Conservation (phyloP, 2,329 filamentous ascomycete species). For the Trichophyton simii region DNA sequence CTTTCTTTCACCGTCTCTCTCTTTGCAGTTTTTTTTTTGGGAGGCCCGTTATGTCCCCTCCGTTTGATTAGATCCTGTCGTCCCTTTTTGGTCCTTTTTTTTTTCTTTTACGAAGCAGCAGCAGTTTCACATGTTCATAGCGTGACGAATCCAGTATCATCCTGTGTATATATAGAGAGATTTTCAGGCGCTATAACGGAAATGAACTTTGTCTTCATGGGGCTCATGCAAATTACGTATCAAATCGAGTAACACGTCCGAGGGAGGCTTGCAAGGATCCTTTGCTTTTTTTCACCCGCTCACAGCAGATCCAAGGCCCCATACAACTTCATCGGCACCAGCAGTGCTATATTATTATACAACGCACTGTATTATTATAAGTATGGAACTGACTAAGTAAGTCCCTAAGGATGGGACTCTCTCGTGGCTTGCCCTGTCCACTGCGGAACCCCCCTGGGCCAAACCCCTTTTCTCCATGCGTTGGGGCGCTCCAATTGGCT, state of each 20-base stretch:
- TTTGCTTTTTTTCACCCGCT: neutral
- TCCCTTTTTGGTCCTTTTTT: neutral
- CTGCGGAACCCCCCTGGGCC: neutral
- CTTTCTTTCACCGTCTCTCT: neutral
- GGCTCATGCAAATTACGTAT: neutral
- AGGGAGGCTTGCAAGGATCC: neutral
- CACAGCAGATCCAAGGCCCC: neutral
- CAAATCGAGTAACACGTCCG: neutral
- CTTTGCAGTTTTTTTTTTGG: neutral
- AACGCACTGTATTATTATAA: too few species aligned
- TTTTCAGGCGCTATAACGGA: neutral
- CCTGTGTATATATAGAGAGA: neutral
- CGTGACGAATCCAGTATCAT: neutral
- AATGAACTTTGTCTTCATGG: neutral
- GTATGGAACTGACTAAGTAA: too few species aligned
- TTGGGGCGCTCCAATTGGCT: neutral
- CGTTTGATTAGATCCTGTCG: neutral
- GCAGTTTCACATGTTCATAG: conserved; percentile 2
- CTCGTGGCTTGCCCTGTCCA: neutral
- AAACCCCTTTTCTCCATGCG: neutral
- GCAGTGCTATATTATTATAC: neutral
- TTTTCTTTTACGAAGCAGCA: neutral
- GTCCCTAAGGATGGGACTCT: too few species aligned
- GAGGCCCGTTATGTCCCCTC: neutral
- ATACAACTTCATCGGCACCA: neutral